These are phyloP conservation scores for Sporothrix humicola DNA, from an alignment of 2,329 filamentous ascomycete genomes.

Conservation along the genomic window DNA sequence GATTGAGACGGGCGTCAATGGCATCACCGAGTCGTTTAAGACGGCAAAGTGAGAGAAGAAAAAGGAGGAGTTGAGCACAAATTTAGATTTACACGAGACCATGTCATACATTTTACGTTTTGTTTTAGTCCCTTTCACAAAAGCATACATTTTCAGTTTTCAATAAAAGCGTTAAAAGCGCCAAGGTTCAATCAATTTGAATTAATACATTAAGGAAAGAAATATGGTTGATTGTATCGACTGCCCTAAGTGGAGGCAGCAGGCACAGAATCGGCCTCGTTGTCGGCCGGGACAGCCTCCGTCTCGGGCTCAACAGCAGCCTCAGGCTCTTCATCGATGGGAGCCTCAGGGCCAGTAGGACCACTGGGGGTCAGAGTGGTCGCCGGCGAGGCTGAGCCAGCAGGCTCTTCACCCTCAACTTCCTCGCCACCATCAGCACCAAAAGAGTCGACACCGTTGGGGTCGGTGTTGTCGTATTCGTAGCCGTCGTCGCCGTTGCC, in stretches of 20 bases:
- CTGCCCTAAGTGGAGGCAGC: too few species aligned
- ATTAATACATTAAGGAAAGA: background rate
- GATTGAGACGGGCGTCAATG: constrained; percentile 73
- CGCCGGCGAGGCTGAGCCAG: too few species aligned
- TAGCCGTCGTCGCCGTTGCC: background rate
- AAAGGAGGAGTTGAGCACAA: background rate
- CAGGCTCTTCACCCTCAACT: too few species aligned
- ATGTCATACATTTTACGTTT: constrained; percentile 10
- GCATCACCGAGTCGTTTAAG: constrained; percentile 48
- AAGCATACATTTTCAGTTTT: background rate
- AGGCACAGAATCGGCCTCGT: background rate
- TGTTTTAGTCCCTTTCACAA: background rate
- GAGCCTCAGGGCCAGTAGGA: too few species aligned
- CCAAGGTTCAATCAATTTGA: background rate
- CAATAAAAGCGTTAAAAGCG: background rate
- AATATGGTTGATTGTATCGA: too few species aligned
- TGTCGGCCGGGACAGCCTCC: background rate
- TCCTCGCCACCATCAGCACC: background rate
- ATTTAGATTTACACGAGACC: background rate
- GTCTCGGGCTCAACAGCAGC: too few species aligned
- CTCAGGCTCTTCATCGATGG: too few species aligned
- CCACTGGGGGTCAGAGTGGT: too few species aligned
- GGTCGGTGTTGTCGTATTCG: background rate
- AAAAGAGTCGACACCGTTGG: background rate
- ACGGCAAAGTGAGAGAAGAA: background rate